phyloP scores from a whole-genome alignment of 257 asterid species.

The Przewalskia tangutica region DNA sequence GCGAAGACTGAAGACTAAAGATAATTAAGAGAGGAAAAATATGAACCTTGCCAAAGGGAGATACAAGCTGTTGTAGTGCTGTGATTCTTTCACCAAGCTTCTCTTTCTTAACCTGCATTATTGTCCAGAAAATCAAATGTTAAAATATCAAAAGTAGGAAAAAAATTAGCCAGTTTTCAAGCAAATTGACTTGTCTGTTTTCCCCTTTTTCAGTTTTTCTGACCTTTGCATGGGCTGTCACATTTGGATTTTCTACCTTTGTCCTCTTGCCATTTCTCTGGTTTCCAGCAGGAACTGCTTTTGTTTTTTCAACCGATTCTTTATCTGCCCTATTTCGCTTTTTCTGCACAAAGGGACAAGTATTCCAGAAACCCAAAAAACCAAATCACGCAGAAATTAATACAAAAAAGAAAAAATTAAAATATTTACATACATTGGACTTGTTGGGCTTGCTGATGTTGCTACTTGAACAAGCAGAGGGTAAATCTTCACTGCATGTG shows the following conservation, averaged over 20 bases:
- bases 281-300: conserved; percentile 26
- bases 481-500: conserved; percentile 41
- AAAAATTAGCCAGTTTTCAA: background rate
- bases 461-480: conserved; percentile 20
- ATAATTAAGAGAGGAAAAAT: background rate
- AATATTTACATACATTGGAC: conserved; percentile 8
- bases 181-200: background rate
- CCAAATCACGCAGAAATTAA: background rate
- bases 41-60: conserved; percentile 90
- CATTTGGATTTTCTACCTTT: conserved; percentile 22
- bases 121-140: background rate
- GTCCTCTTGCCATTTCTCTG: conserved; percentile 40
- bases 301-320: conserved; percentile 8
- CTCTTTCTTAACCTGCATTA: conserved; percentile 51
- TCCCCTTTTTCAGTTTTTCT: background rate
- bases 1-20: background rate
- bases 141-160: background rate
- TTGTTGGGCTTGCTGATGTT: conserved; percentile 12
- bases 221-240: conserved; percentile 69
- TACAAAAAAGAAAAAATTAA: background rate
- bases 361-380: background rate
- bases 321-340: conserved; percentile 39
- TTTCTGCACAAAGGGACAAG: conserved; percentile 18
- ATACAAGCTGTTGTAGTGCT: conserved; percentile 88
- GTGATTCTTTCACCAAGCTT: conserved; percentile 84